phyloP scores from a whole-genome alignment of 2,329 filamentous ascomycete genomes.

The Cordyceps cateniannulata region DNA sequence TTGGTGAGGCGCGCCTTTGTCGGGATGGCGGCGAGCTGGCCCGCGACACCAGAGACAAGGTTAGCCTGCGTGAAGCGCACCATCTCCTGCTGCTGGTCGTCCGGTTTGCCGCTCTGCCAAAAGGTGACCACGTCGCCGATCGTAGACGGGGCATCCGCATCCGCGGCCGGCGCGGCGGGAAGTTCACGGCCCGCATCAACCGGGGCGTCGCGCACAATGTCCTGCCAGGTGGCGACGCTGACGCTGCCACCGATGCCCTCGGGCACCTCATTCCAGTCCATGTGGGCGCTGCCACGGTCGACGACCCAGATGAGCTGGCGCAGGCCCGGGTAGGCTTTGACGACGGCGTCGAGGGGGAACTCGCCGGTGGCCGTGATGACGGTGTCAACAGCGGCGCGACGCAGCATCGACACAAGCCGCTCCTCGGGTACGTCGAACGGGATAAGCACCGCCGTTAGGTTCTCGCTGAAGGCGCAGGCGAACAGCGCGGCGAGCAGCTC shows the following conservation, averaged over 20 bases:
- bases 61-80: conserved; percentile 78
- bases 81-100: conserved; percentile 54
- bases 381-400: conserved; percentile 67
- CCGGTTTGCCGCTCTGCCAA: conserved; percentile 49
- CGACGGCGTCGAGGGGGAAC: conserved; percentile 71
- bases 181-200: conserved; percentile 54
- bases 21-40: conserved; percentile 70
- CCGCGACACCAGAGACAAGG: conserved; percentile 78
- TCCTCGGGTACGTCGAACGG: conserved; percentile 72
- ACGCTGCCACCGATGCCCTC: conserved; percentile 67
- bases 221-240: conserved; percentile 87
- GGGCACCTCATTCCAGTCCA: conserved; percentile 92
- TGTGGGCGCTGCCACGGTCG: conserved; percentile 80
- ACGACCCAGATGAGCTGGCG: conserved; percentile 87
- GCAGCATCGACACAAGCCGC: conserved; percentile 64
- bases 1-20: conserved; percentile 64
- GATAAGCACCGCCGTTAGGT: conserved; percentile 74
- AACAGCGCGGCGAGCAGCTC: conserved; percentile 81
- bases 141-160: conserved; percentile 30
- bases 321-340: conserved; percentile 62
- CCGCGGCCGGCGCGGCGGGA: conserved; percentile 50
- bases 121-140: conserved; percentile 55
- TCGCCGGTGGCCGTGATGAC: conserved; percentile 80
- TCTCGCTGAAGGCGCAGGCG: conserved; percentile 77
- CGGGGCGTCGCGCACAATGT: conserved; percentile 69